phyloP scores from a whole-genome alignment of 148 eudicot genomes.

The Vaccinium macrocarpon region DNA sequence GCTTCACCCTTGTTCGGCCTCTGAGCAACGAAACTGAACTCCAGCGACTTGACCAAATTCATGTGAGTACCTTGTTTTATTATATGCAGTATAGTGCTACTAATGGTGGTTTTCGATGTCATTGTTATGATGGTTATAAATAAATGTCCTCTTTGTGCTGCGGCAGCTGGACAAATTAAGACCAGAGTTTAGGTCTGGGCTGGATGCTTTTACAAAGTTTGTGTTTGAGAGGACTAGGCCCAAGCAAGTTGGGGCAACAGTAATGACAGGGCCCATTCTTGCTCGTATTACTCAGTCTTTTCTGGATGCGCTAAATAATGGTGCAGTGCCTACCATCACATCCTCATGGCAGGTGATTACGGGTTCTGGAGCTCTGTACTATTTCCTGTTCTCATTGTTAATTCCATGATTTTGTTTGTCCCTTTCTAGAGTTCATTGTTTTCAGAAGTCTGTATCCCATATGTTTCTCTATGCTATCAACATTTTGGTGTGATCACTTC shows the following conservation, averaged over 20 bases:
- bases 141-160: neutral
- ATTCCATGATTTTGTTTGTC: slow-evolving; percentile 3
- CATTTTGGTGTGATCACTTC: slow-evolving; percentile 6
- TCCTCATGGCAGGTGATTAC: slow-evolving; percentile 93
- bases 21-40: slow-evolving; percentile 77
- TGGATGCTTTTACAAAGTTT: slow-evolving; percentile 85
- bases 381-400: neutral
- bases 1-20: slow-evolving; percentile 95
- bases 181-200: slow-evolving; percentile 87
- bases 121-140: slow-evolving; percentile 14
- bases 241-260: slow-evolving; percentile 85
- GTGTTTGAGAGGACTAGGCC: slow-evolving; percentile 98
- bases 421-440: neutral
- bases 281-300: slow-evolving; percentile 91
- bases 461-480: neutral
- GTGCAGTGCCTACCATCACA: slow-evolving; percentile 95
- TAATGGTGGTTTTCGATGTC: slow-evolving; percentile 6
- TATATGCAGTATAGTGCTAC: neutral
- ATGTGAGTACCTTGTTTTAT: slow-evolving; percentile 46
- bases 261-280: slow-evolving; percentile 91
- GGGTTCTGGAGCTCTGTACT: slow-evolving; percentile 11
- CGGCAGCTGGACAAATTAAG: slow-evolving; percentile 77
- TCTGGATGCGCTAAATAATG: slow-evolving; percentile 90
- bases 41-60: slow-evolving; percentile 84
- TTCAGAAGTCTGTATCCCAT: neutral